phyloP scores from a whole-genome alignment of 1,284 basidiomycete species.

The Ustilago curta region DNA sequence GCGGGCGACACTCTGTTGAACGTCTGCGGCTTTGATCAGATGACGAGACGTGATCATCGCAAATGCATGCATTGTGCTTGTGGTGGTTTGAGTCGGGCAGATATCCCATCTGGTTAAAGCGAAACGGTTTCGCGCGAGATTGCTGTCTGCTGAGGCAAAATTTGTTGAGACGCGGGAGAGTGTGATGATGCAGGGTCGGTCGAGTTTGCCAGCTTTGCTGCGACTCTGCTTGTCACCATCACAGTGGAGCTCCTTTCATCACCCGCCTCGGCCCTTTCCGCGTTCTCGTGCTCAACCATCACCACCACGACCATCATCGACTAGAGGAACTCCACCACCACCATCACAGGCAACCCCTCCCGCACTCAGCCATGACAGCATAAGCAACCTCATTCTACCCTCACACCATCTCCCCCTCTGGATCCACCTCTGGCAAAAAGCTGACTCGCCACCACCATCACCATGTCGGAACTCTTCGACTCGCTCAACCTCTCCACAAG shows the following conservation, averaged over 20 bases:
- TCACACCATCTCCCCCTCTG: background rate
- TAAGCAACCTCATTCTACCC: conserved; percentile 6
- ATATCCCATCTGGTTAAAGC: background rate
- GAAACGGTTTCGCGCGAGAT: background rate
- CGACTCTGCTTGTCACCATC: conserved; percentile 5
- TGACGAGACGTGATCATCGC: background rate
- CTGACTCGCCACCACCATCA: background rate
- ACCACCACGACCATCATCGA: background rate
- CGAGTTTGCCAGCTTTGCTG: background rate
- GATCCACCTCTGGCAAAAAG: background rate
- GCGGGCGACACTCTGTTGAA: background rate
- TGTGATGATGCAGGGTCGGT: conserved; percentile 15
- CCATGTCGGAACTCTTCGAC: conserved; percentile 55
- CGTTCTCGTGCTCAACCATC: background rate
- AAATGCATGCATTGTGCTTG: background rate
- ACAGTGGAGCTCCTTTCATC: conserved; percentile 6
- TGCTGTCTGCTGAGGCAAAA: conserved; percentile 14
- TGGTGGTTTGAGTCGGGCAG: background rate
- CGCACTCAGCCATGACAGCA: conserved; percentile 21
- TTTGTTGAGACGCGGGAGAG: conserved; percentile 5
- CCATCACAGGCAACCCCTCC: background rate
- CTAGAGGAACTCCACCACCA: background rate
- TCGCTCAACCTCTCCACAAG: conserved; percentile 46
- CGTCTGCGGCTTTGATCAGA: background rate
- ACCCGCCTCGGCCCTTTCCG: background rate